Conservation (phyloP, 2,329 filamentous ascomycete species). For the Talaromyces sp. region DNA sequence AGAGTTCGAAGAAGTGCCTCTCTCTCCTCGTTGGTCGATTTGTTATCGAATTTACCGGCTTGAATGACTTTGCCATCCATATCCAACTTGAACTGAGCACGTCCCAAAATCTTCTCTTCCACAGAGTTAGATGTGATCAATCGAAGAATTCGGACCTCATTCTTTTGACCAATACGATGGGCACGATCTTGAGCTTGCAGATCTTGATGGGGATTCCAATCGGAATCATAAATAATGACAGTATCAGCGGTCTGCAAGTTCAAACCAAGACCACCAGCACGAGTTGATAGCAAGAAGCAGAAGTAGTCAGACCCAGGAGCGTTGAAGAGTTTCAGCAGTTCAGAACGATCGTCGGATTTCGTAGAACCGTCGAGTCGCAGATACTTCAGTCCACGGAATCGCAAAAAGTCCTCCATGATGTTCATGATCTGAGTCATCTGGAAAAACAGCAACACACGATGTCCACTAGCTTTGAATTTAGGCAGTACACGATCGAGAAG, state of each 20-base stretch:
- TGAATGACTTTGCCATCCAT: constrained; percentile 99
- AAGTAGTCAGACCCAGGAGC: constrained; percentile 87
- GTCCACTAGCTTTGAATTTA: constrained; percentile 85
- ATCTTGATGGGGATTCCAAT: constrained; percentile 99
- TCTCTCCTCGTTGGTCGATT: constrained; percentile 96
- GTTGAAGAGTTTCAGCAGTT: constrained; percentile 85
- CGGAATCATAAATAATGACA: constrained; percentile 98
- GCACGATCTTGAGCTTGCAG: constrained; percentile 98
- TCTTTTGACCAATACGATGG: constrained; percentile 99
- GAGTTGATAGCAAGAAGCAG: constrained; percentile 96
- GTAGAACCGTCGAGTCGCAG: constrained; percentile 93
- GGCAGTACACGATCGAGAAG: constrained; percentile 86
- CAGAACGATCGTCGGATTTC: constrained; percentile 94
- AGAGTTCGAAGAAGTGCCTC: constrained; percentile 94
- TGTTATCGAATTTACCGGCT: constrained; percentile 98
- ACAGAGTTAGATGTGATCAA: constrained; percentile 96
- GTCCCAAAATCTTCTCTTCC: constrained; percentile 96
- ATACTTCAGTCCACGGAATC: constrained; percentile 77
- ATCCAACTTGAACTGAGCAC: constrained; percentile 95
- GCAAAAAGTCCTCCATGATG: constrained; percentile 98
- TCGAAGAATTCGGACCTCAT: constrained; percentile 93
- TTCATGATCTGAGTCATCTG: constrained; percentile 99
- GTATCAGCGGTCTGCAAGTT: constrained; percentile 98
- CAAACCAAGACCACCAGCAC: constrained; percentile 94
- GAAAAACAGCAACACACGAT: constrained; percentile 99